These are phyloP conservation scores for Taiozyma sp. DNA, from an alignment of 1,139 yeast genomes.

Conservation along the genomic window DNA sequence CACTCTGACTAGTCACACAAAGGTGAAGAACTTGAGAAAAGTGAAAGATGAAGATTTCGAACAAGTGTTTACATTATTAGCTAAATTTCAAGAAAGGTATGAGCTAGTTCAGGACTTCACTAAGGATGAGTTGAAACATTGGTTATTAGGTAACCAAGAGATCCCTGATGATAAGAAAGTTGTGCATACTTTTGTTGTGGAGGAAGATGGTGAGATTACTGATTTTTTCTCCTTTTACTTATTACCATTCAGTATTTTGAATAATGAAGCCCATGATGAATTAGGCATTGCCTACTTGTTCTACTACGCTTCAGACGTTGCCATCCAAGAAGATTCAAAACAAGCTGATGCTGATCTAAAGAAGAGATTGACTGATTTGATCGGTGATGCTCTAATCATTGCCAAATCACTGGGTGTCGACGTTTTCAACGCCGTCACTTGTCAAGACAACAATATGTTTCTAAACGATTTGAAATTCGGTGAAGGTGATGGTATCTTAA, in stretches of 20 bases:
- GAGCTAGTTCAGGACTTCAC: constrained; percentile 69
- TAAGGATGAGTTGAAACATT: constrained; percentile 72
- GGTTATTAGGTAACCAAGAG: constrained; percentile 56
- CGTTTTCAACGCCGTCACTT: constrained; percentile 88
- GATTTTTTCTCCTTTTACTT: constrained; percentile 90
- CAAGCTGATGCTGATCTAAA: constrained; percentile 37
- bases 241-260: constrained; percentile 80
- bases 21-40: constrained; percentile 58
- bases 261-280: constrained; percentile 59
- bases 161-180: constrained; percentile 42
- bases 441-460: constrained; percentile 85
- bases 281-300: constrained; percentile 85
- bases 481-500: constrained; percentile 87
- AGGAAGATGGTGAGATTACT: constrained; percentile 65
- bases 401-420: constrained; percentile 70
- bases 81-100: constrained; percentile 59
- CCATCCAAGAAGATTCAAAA: constrained; percentile 32
- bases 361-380: constrained; percentile 54
- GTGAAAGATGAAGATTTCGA: constrained; percentile 61
- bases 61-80: constrained; percentile 55
- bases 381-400: constrained; percentile 73
- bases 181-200: constrained; percentile 77
- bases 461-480: constrained; percentile 85
- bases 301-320: constrained; percentile 79
- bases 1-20: constrained; percentile 59